These are phyloP conservation scores for Trichoderma erinaceum DNA, from an alignment of 495 filamentous ascomycete genomes.

Conservation along the genomic window DNA sequence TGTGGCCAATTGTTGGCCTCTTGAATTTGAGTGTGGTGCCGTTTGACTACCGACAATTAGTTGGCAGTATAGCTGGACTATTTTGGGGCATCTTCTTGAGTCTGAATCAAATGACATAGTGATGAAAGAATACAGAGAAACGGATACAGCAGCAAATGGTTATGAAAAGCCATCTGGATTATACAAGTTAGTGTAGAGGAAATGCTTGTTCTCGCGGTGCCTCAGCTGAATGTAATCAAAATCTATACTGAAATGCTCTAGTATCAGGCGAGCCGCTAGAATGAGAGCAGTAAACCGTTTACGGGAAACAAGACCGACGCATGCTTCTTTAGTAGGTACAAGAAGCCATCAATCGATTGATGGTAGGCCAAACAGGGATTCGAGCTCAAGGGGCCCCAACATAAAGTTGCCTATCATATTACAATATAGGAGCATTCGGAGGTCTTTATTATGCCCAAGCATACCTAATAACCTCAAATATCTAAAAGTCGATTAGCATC, in stretches of 20 bases:
- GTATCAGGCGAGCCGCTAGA: neutral
- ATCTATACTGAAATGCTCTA: neutral
- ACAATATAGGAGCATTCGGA: no score
- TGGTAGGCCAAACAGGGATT: no score
- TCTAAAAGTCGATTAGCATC: no score
- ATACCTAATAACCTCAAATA: no score
- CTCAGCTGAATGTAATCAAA: neutral
- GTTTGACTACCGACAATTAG: constrained; percentile 1
- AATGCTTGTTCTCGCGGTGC: neutral
- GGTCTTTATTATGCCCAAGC: no score
- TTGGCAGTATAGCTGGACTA: neutral
- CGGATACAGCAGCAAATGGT: neutral
- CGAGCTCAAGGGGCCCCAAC: no score
- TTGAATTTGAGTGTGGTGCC: constrained; percentile 6
- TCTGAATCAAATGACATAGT: neutral
- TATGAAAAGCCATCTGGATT: neutral
- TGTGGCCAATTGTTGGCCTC: neutral
- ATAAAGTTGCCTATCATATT: no score
- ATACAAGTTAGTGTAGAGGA: neutral
- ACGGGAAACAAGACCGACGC: neutral
- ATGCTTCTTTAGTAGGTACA: neutral
- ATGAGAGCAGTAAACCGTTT: neutral
- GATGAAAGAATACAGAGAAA: neutral
- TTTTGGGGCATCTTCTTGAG: constrained; percentile 10
- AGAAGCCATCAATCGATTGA: neutral